Percentiles rank a stretch among this genome's conserved stretches.
These are phyloP conservation scores for Euphrasia confusa DNA, from an alignment of 257 asterid species.

Conservation along the genomic window DNA sequence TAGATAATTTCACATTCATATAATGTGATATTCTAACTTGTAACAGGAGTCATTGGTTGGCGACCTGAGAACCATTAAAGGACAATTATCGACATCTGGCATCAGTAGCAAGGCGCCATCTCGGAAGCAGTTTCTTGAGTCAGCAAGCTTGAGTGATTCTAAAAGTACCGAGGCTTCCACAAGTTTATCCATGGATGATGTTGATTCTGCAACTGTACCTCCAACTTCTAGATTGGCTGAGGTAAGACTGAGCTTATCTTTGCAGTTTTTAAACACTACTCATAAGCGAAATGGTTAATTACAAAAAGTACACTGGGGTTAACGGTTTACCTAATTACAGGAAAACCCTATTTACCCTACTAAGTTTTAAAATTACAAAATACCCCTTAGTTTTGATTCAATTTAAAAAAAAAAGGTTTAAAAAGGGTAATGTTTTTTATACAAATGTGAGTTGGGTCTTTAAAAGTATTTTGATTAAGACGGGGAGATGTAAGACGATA, in stretches of 20 bases:
- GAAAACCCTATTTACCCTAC: too few species aligned
- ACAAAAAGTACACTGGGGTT: too few species aligned
- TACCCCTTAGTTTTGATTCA: too few species aligned
- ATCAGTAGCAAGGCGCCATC: conserved; percentile 55
- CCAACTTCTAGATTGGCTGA: conserved; percentile 74
- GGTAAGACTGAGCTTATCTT: conserved; percentile 38
- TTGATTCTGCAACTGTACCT: conserved; percentile 62
- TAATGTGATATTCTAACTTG: conserved; percentile 7
- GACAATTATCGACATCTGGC: conserved; percentile 49
- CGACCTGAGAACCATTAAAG: conserved; percentile 58
- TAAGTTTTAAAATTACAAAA: too few species aligned
- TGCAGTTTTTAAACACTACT: not conserved
- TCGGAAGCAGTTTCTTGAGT: conserved; percentile 54
- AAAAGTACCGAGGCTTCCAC: conserved; percentile 71
- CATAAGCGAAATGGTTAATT: not conserved
- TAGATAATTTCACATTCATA: too few species aligned
- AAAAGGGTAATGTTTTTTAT: too few species aligned
- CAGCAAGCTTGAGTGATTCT: conserved; percentile 65
- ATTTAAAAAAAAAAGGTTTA: too few species aligned
- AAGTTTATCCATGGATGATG: conserved; percentile 65
- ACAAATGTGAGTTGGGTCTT: too few species aligned
- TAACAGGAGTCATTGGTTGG: conserved; percentile 55
- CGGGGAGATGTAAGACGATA: too few species aligned
- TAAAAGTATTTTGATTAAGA: too few species aligned
- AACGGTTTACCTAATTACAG: too few species aligned